phyloP scores from a whole-genome alignment of 1,284 basidiomycete species.

The Pterulicium gracile region DNA sequence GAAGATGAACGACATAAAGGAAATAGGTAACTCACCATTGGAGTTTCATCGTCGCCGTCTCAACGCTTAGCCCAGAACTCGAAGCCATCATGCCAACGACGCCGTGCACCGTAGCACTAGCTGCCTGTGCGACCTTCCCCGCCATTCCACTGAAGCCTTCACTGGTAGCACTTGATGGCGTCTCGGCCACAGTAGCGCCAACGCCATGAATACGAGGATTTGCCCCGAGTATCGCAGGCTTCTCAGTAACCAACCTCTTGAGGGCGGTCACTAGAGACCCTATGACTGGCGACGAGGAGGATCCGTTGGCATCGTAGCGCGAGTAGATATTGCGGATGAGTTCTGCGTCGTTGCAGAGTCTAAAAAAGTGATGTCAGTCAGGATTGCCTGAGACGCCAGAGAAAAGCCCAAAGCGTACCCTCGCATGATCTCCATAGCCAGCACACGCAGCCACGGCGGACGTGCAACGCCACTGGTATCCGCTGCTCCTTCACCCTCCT shows the following conservation, averaged over 20 bases:
- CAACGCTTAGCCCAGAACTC: constrained; percentile 53
- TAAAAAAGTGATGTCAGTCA: constrained; percentile 12
- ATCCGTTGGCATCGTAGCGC: constrained; percentile 62
- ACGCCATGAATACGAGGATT: constrained; percentile 72
- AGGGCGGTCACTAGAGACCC: constrained; percentile 72
- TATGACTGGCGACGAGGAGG: constrained; percentile 58
- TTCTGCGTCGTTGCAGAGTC: constrained; percentile 76
- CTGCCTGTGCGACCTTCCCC: constrained; percentile 75
- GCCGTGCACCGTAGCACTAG: constrained; percentile 67
- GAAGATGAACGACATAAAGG: not conserved
- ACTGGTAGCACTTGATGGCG: constrained; percentile 26
- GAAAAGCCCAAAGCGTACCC: constrained; percentile 34
- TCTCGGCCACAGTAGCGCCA: constrained; percentile 39
- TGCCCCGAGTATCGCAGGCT: constrained; percentile 73
- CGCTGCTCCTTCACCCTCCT: constrained; percentile 39
- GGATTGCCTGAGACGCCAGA: not conserved
- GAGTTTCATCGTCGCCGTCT: constrained; percentile 71
- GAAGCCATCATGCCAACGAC: constrained; percentile 61
- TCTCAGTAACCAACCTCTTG: constrained; percentile 80
- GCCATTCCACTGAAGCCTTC: constrained; percentile 66
- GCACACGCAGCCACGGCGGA: constrained; percentile 80
- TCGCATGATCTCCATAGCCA: constrained; percentile 87
- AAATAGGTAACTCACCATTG: constrained; percentile 50
- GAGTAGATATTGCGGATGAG: constrained; percentile 76
- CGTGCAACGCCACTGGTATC: constrained; percentile 31